Percentiles rank a stretch among this genome's conserved stretches.
These are phyloP conservation scores for Taphrina wiesneri DNA, from an alignment of 1,139 yeast genomes.

Conservation along the genomic window DNA sequence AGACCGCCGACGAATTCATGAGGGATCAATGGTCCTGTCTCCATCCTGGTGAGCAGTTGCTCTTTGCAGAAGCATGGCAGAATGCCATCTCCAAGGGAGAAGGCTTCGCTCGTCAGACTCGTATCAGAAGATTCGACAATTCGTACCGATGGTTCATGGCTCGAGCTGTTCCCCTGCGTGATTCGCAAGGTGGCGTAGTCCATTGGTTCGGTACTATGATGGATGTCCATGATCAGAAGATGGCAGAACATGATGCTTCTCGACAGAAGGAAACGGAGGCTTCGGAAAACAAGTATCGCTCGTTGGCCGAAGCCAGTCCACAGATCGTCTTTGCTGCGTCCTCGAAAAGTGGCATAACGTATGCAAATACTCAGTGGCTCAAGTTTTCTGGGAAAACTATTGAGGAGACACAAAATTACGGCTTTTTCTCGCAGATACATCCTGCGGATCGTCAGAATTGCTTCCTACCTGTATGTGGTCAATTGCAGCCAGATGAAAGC, in stretches of 20 bases:
- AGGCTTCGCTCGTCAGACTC: conserved; percentile 44
- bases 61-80: conserved; percentile 43
- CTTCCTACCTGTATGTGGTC: conserved; percentile 40
- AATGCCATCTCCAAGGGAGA: conserved; percentile 44
- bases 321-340: conserved; percentile 46
- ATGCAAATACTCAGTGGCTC: conserved; percentile 47
- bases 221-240: conserved; percentile 46
- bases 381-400: conserved; percentile 44
- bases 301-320: conserved; percentile 47
- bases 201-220: conserved; percentile 48
- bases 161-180: conserved; percentile 46
- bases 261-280: conserved; percentile 45
- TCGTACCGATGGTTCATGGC: conserved; percentile 44
- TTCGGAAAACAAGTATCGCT: conserved; percentile 46
- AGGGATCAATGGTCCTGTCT: conserved; percentile 41
- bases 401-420: conserved; percentile 44
- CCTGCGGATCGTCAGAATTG: conserved; percentile 45
- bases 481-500: conserved; percentile 38
- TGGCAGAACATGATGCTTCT: conserved; percentile 45
- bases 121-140: conserved; percentile 46
- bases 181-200: conserved; percentile 44
- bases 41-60: conserved; percentile 45
- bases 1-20: conserved; percentile 44
- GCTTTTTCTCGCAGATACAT: conserved; percentile 43
- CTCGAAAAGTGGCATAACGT: conserved; percentile 44